Evolutionary conservation across 1,284 basidiomycete genomes (phyloP).

Genomic region (Malassezia psittaci): DNA sequence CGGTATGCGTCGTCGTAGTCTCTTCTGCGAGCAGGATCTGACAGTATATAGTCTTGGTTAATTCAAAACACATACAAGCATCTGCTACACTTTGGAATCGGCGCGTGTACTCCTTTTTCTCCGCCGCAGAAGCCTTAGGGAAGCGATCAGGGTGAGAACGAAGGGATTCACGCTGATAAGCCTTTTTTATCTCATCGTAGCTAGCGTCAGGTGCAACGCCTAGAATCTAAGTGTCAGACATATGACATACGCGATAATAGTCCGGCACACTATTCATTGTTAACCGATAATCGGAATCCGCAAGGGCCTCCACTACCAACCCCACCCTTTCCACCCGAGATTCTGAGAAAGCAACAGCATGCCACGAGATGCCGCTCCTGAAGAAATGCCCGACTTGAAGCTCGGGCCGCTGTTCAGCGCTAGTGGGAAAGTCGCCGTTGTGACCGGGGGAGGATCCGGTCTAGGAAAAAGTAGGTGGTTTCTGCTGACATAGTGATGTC

Average conservation of each 20-base stretch:
- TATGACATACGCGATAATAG: conserved; percentile 12
- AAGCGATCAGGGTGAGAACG: conserved; percentile 79
- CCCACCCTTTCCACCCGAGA: too few species aligned
- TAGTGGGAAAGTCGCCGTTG: conserved; percentile 60
- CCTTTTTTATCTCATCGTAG: conserved; percentile 63
- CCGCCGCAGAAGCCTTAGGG: conserved; percentile 60
- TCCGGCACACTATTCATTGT: conserved; percentile 11
- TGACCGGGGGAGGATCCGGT: conserved; percentile 59
- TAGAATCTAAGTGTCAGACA: conserved; percentile 19
- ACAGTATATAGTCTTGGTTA: conserved; percentile 68
- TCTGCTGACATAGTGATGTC: conserved; percentile 57
- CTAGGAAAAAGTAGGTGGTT: conserved; percentile 34
- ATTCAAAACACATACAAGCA: conserved; percentile 53
- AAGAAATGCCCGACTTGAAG: conserved; percentile 53
- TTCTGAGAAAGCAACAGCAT: conserved; percentile 13
- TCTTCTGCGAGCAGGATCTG: conserved; percentile 61
- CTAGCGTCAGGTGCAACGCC: conserved; percentile 56
- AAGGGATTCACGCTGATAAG: conserved; percentile 68
- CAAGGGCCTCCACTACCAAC: neutral
- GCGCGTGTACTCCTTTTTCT: conserved; percentile 56
- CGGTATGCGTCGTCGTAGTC: conserved; percentile 56
- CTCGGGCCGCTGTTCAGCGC: conserved; percentile 61
- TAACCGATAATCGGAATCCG: neutral
- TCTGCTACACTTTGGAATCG: conserved; percentile 64
- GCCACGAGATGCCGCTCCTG: conserved; percentile 43